Evolutionary conservation across 176 grass and related monocot genomes (phyloP).

Genomic region (Aegilops umbellulata): DNA sequence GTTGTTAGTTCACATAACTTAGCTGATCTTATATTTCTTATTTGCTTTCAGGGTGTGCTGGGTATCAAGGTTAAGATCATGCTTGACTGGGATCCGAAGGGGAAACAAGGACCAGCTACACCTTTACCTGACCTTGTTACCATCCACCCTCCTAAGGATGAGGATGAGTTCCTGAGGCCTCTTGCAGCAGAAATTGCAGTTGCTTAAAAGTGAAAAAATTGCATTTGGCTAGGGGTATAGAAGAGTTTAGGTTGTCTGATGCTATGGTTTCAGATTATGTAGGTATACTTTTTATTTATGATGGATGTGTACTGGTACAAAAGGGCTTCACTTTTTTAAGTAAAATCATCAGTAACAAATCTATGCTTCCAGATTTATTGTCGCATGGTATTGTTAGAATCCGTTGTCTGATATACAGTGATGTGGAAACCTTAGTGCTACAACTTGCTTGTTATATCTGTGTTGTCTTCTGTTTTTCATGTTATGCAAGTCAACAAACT

Average conservation of each 20-base stretch:
- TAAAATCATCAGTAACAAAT: slow-evolving; percentile 19
- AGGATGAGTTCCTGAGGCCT: slow-evolving; percentile 51
- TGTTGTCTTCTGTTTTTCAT: background rate
- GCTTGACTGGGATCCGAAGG: slow-evolving; percentile 86
- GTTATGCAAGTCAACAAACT: too few species aligned
- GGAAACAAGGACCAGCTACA: slow-evolving; percentile 55
- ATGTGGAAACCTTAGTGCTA: background rate
- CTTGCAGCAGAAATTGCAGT: slow-evolving; percentile 39
- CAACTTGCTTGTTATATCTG: background rate
- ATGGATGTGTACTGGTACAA: background rate
- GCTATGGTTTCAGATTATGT: background rate
- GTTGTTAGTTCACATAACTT: background rate
- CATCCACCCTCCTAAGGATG: slow-evolving; percentile 63
- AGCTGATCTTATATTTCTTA: background rate
- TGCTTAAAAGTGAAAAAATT: slow-evolving; percentile 30
- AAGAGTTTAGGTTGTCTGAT: slow-evolving; percentile 11
- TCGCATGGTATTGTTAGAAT: background rate
- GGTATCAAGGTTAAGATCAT: slow-evolving; percentile 89
- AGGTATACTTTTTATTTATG: background rate
- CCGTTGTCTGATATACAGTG: background rate
- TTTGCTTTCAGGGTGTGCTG: slow-evolving; percentile 54
- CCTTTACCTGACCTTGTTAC: slow-evolving; percentile 76
- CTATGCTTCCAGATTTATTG: background rate
- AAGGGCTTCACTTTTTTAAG: slow-evolving; percentile 16
- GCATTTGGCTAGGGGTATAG: slow-evolving; percentile 5